phyloP scores from a whole-genome alignment of 2,329 filamentous ascomycete genomes.

The Plectosphaerella plurivora region DNA sequence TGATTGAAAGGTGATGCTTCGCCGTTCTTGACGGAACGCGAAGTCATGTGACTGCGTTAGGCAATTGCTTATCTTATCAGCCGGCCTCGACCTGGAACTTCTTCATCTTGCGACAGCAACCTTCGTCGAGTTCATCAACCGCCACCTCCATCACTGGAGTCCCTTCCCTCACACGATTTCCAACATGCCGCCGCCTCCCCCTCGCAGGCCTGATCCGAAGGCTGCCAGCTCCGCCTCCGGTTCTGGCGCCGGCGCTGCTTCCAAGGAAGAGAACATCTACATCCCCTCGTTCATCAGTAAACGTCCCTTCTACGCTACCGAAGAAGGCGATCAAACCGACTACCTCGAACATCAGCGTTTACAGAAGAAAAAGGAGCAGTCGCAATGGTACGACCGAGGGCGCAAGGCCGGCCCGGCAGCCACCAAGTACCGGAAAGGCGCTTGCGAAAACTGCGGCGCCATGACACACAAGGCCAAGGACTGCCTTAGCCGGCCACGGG shows the following conservation, averaged over 20 bases:
- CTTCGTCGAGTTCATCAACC: neutral
- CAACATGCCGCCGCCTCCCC: conserved; percentile 21
- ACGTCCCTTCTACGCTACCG: conserved; percentile 89
- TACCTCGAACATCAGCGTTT: conserved; percentile 96
- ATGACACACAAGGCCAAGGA: conserved; percentile 97
- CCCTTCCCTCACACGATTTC: neutral
- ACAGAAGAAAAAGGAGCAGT: conserved; percentile 68
- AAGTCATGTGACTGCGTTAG: conserved; percentile 9
- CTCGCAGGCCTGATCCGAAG: conserved; percentile 24
- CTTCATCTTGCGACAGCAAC: neutral
- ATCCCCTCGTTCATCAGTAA: conserved; percentile 98
- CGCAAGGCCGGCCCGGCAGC: conserved; percentile 80
- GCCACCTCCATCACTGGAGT: neutral
- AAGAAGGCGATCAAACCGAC: conserved; percentile 72
- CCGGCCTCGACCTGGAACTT: neutral
- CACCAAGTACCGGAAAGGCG: conserved; percentile 96
- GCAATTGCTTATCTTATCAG: conserved; percentile 1
- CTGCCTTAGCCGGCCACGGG: conserved; percentile 82
- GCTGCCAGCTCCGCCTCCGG: conserved; percentile 14
- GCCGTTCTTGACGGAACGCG: conserved; percentile 12
- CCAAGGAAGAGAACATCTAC: conserved; percentile 95
- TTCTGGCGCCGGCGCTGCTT: conserved; percentile 26
- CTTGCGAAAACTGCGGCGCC: conserved; percentile 96
- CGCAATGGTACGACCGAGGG: conserved; percentile 91
- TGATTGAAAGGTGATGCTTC: neutral